Evolutionary conservation across 2,329 filamentous ascomycete genomes (phyloP).

Genomic region (Pyrenophora seminiperda): DNA sequence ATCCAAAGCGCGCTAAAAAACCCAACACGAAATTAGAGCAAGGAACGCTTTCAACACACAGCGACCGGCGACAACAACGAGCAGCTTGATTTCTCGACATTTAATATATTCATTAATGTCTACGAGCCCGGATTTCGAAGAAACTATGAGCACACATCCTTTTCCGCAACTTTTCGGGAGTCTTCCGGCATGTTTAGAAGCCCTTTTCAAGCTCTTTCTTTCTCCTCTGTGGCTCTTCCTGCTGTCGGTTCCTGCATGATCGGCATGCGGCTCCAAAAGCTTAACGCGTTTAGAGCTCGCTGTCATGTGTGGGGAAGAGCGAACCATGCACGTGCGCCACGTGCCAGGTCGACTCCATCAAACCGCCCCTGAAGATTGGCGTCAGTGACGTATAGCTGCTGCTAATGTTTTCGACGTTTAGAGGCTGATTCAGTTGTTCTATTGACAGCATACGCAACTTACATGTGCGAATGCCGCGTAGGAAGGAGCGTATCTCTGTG

Average conservation of each 20-base stretch:
- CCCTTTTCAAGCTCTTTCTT: conserved; percentile 20
- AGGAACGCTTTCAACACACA: conserved; percentile 24
- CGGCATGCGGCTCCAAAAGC: conserved; percentile 47
- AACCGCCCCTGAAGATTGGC: conserved; percentile 2
- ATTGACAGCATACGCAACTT: neutral
- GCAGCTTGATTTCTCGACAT: conserved; percentile 15
- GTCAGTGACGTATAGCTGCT: neutral
- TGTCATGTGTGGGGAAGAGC: conserved; percentile 38
- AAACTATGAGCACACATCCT: neutral
- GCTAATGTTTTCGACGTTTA: neutral
- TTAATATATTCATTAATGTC: neutral
- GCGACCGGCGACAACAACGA: conserved; percentile 26
- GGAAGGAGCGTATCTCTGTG: no score
- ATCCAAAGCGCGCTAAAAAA: conserved; percentile 21
- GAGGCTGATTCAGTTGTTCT: neutral
- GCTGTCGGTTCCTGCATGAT: conserved; percentile 40
- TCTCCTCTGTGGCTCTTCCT: conserved; percentile 26
- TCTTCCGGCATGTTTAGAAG: conserved; percentile 22
- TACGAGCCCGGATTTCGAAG: conserved; percentile 8
- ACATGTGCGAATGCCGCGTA: no score
- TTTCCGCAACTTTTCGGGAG: conserved; percentile 37
- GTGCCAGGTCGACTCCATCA: conserved; percentile 11
- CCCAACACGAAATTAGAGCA: conserved; percentile 15
- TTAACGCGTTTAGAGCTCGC: conserved; percentile 34
- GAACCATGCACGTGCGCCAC: conserved; percentile 34